phyloP scores from a whole-genome alignment of 345 rosid species.

The Triadica sebifera region DNA sequence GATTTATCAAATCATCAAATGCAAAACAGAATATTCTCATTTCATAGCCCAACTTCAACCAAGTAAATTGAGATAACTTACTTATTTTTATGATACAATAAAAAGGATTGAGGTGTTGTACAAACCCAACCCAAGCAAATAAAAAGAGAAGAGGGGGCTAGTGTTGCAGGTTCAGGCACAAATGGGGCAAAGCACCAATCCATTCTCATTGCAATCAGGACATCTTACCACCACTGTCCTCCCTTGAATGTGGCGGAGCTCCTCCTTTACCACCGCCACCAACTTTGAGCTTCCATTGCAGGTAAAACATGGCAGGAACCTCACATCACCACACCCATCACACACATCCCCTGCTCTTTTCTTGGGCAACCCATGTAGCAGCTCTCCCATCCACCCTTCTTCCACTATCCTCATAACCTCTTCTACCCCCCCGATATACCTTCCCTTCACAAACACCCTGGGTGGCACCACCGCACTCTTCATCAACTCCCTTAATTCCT shows the following conservation, averaged over 20 bases:
- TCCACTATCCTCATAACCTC: conserved; percentile 76
- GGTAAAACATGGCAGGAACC: conserved; percentile 65
- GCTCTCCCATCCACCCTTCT: conserved; percentile 56
- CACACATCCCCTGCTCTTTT: conserved; percentile 41
- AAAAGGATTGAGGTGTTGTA: background rate
- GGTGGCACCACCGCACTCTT: conserved; percentile 49
- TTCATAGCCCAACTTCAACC: background rate
- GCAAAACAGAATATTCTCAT: background rate
- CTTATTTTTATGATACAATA: conserved; percentile 8
- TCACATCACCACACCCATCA: conserved; percentile 69
- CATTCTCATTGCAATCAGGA: conserved; percentile 80
- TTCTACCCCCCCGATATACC: conserved; percentile 67
- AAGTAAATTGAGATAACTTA: conserved; percentile 16
- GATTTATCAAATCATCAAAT: background rate
- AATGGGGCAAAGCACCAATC: conserved; percentile 64
- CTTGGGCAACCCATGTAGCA: conserved; percentile 53
- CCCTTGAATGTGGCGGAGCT: conserved; percentile 18
- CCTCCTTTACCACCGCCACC: conserved; percentile 42
- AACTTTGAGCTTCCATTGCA: conserved; percentile 82
- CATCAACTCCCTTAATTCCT: conserved; percentile 58
- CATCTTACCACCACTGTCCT: conserved; percentile 51
- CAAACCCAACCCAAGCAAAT: background rate
- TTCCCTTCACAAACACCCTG: conserved; percentile 64
- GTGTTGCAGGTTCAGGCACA: conserved; percentile 39
- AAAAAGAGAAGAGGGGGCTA: background rate